Evolutionary conservation across 345 rosid species (phyloP).

Genomic region (Eucalyptus coolabah): DNA sequence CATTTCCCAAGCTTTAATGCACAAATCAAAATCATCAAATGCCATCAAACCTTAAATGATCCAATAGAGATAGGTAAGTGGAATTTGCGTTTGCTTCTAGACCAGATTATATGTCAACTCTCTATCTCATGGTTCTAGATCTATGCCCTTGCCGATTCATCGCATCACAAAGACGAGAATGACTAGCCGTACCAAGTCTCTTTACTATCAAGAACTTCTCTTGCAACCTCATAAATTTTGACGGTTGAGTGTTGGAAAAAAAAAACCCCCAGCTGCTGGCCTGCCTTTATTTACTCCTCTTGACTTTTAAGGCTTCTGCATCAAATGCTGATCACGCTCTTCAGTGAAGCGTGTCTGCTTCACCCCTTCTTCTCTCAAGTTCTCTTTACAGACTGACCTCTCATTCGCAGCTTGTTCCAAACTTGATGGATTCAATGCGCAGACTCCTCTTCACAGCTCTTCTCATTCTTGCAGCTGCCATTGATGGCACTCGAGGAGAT

Average conservation of each 20-base stretch:
- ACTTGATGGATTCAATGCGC: neutral
- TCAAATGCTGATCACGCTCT: neutral
- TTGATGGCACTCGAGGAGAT: constrained; percentile 33
- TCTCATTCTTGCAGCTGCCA: constrained; percentile 33
- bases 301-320: neutral
- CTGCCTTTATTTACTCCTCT: neutral
- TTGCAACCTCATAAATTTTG: constrained; percentile 22
- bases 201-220: neutral
- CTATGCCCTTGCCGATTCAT: neutral
- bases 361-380: neutral
- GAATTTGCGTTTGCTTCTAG: neutral
- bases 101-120: neutral
- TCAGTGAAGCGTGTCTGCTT: neutral
- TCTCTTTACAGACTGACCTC: neutral
- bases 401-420: constrained; percentile 28
- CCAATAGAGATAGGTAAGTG: neutral
- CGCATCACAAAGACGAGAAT: neutral
- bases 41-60: neutral
- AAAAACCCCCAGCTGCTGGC: neutral
- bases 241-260: constrained; percentile 45
- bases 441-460: constrained; percentile 20
- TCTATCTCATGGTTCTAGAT: neutral
- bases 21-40: neutral
- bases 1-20: neutral
- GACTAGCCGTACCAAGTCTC: neutral